Evolutionary conservation across 345 rosid genomes (phyloP), one percentile per base, ranked within the genome.

Genomic region (Clarkia xantiana): DNA sequence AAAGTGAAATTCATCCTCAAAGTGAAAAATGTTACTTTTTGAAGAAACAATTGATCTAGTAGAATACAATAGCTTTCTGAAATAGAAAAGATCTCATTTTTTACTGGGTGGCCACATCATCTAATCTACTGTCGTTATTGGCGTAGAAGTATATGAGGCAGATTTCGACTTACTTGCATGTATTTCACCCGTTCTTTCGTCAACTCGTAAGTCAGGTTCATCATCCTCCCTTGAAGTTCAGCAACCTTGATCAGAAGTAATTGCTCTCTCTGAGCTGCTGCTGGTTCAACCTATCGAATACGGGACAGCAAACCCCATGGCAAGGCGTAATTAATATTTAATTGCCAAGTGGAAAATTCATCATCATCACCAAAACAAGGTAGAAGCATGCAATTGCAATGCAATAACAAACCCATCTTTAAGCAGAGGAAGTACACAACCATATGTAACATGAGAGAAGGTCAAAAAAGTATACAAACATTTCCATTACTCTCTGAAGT

Each of bases 161-260:
- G 58, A 17, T 23, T 12, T 38, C 14, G 57, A 77, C 85, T 78
- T 67, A 91, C 98, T 52, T 78, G 90, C 25, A 10, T 56, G 51
- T 78, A 67, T 73, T 74, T 93, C 57, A 64, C 61, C 70, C 67
- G 78, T 67, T 93, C 99, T 43, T 79, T 41, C 51, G 69, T 75
- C 58, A 93, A 70, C 70, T 87, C 99, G 41, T 84, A 80, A 0
- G 79, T 75, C 71, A 93, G 63, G 61, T 58, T 70, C 53, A 60
- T 58, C 87, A 84, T 74, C 79, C 98, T 29, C 8, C 36, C 67
- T 39, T 76, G 90, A 54, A 82, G 84, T 65, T 82, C 96, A 6
- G 82, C 56, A 51, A 93, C 79, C 73, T 71, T 72, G 61, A 54
- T 44, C 14, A 77, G 68, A 65, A 93, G 67, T 54, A 66, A 49